Percentiles rank a stretch among this genome's conserved stretches.
These are phyloP conservation scores for Kandelia obovata DNA, from an alignment of 345 rosid species.

Conservation along the genomic window DNA sequence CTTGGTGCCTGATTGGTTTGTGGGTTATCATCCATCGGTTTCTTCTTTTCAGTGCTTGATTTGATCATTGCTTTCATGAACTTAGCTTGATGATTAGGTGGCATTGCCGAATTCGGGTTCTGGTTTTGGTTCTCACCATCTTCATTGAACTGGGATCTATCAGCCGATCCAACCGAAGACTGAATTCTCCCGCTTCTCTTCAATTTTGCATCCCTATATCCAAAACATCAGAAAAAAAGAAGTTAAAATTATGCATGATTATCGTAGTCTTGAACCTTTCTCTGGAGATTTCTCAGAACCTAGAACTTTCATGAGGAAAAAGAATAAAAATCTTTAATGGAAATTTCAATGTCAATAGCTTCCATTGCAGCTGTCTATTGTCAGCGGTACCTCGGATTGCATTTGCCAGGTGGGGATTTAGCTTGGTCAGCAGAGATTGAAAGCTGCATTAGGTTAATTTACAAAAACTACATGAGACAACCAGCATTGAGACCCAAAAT, in stretches of 20 bases:
- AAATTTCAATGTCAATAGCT: not conserved
- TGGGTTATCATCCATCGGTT: conserved; percentile 23
- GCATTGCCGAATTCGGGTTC: conserved; percentile 58
- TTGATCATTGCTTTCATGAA: conserved; percentile 48
- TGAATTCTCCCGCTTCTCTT: conserved; percentile 56
- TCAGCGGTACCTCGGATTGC: conserved; percentile 41
- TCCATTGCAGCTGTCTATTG: not conserved
- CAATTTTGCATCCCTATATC: conserved; percentile 40
- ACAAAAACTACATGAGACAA: not conserved
- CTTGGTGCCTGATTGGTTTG: conserved; percentile 39
- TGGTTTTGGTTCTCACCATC: conserved; percentile 65
- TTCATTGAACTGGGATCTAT: conserved; percentile 25
- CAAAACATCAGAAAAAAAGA: not conserved
- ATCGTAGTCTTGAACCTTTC: too few relatives aligned
- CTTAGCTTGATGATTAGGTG: conserved; percentile 41
- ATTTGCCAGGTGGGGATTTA: conserved; percentile 36
- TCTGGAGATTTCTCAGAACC: not conserved
- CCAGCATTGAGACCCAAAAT: conserved; percentile 34
- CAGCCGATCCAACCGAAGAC: conserved; percentile 32
- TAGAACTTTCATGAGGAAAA: not conserved
- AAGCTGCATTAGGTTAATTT: conserved; percentile 28
- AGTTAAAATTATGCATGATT: not conserved
- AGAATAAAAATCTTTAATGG: conserved; percentile 8
- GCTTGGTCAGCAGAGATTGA: conserved; percentile 23
- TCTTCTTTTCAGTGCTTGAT: conserved; percentile 57